Evolutionary conservation across 163 green algal species (phyloP).

Genomic region (Dunaliella salina): DNA sequence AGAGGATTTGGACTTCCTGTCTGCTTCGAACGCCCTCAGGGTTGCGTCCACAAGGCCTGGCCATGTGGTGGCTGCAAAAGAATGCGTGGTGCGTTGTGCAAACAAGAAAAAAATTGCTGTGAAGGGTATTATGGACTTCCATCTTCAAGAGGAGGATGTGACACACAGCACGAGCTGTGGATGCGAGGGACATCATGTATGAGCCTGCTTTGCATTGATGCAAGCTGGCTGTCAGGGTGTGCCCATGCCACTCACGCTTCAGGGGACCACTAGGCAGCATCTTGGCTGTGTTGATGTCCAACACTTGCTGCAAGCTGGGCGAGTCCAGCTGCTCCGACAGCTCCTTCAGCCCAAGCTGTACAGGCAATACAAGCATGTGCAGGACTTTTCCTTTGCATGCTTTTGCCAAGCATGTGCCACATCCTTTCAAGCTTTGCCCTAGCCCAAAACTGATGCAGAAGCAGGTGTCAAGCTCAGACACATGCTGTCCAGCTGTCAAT

Average conservation of each 20-base stretch:
- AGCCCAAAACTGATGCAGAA: not conserved
- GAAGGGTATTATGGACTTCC: not conserved
- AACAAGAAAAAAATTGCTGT: not conserved
- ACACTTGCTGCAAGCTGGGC: not conserved
- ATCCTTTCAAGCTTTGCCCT: too few relatives aligned
- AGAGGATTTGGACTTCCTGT: not conserved
- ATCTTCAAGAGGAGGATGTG: too few relatives aligned
- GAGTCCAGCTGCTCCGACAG: not conserved
- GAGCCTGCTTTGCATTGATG: too few relatives aligned
- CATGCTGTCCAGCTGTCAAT: not conserved
- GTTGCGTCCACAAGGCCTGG: not conserved
- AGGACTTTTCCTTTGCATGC: not conserved
- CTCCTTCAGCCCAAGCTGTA: not conserved
- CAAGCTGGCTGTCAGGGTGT: too few relatives aligned
- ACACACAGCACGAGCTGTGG: too few relatives aligned
- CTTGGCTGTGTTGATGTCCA: not conserved
- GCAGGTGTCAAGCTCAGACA: not conserved
- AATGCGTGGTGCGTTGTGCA: too few relatives aligned
- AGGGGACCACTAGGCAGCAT: not conserved
- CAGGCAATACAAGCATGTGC: not conserved
- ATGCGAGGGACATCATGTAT: too few relatives aligned
- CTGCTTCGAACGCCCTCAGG: not conserved
- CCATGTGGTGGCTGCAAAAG: not conserved
- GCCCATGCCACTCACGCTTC: not conserved
- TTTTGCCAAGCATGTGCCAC: not conserved